Percentiles rank a stretch among this genome's conserved stretches.
phyloP scores from a whole-genome alignment of 2,329 filamentous ascomycete species.

The Emericellopsis atlantica region DNA sequence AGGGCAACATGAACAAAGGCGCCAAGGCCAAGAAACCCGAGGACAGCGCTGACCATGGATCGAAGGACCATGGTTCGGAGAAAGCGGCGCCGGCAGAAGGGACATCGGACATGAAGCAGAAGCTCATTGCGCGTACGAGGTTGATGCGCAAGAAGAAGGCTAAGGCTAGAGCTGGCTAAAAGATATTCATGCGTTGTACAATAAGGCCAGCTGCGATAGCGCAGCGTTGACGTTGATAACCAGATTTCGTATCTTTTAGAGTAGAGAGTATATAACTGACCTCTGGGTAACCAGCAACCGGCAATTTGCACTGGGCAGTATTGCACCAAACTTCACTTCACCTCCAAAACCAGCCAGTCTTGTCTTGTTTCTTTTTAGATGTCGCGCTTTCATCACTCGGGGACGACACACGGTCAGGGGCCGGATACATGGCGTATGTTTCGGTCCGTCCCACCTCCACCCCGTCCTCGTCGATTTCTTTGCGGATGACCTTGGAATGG shows the following conservation, averaged over 20 bases:
- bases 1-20: not conserved
- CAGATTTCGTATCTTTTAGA: not conserved
- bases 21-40: constrained; percentile 14
- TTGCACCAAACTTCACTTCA: constrained; percentile 1
- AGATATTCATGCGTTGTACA: too few species aligned
- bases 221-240: too few species aligned
- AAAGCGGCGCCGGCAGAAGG: constrained; percentile 27
- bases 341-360: constrained; percentile 8
- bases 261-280: constrained; percentile 1
- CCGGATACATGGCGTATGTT: constrained; percentile 17
- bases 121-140: constrained; percentile 77
- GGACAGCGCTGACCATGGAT: constrained; percentile 5
- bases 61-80: constrained; percentile 9
- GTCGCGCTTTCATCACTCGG: not conserved
- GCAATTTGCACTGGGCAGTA: not conserved
- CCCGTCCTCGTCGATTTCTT: constrained; percentile 26
- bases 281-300: not conserved
- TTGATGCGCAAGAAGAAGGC: constrained; percentile 62
- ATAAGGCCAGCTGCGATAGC: too few species aligned
- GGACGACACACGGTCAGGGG: constrained; percentile 1
- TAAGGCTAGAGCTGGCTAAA: constrained; percentile 12
- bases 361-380: not conserved
- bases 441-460: constrained; percentile 25
- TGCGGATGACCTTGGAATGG: constrained; percentile 26
- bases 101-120: constrained; percentile 41